phyloP scores from a whole-genome alignment of 2,329 filamentous ascomycete genomes.

The Epichloe scottii region DNA sequence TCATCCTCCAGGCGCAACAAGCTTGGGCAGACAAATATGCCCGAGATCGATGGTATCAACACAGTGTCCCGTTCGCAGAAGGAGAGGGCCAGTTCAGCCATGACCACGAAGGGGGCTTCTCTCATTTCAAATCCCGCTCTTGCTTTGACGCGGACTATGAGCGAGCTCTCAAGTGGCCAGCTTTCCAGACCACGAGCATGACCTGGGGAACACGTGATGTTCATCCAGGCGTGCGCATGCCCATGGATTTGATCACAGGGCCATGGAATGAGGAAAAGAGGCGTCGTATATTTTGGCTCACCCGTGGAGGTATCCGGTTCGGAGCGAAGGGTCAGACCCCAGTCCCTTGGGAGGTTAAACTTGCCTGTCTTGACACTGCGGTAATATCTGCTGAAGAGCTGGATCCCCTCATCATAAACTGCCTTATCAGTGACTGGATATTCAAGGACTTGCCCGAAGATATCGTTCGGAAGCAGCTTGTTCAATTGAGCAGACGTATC shows the following conservation, averaged over 20 bases:
- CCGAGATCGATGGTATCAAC: conserved; percentile 20
- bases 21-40: conserved; percentile 31
- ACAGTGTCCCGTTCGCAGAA: conserved; percentile 13
- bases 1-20: conserved; percentile 35
- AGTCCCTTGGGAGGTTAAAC: conserved; percentile 29
- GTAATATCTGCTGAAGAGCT: conserved; percentile 17
- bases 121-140: conserved; percentile 19
- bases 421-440: conserved; percentile 17
- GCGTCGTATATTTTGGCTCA: conserved; percentile 34
- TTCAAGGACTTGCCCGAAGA: conserved; percentile 19
- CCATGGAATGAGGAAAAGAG: conserved; percentile 28
- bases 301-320: conserved; percentile 24
- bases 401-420: conserved; percentile 18
- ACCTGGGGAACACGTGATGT: conserved; percentile 22
- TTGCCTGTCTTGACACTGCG: conserved; percentile 24
- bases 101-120: conserved; percentile 12
- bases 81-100: conserved; percentile 6
- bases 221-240: conserved; percentile 27
- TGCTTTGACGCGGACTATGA: conserved; percentile 27
- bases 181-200: conserved; percentile 9
- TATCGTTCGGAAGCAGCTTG: conserved; percentile 14
- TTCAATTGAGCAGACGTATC: conserved; percentile 16
- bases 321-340: conserved; percentile 14
- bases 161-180: conserved; percentile 13
- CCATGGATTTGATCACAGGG: conserved; percentile 26